phyloP scores from a whole-genome alignment of 1,284 basidiomycete species.

The Fomitopsis pinicola region DNA sequence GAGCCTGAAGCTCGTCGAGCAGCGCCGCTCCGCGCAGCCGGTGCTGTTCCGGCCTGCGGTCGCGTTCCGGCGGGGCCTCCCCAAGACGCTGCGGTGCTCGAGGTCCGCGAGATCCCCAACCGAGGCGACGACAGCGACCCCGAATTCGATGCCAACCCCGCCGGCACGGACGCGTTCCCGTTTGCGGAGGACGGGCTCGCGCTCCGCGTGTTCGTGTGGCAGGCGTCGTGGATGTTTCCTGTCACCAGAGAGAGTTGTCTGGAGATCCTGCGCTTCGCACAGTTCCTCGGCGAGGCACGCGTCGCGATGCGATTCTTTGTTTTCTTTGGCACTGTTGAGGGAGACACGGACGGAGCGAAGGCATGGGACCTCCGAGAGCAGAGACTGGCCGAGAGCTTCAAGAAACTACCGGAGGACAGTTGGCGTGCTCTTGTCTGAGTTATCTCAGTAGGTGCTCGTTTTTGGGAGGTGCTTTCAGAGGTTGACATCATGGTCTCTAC shows the following conservation, averaged over 20 bases:
- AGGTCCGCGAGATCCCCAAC: neutral
- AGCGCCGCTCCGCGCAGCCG: neutral
- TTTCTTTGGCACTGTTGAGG: neutral
- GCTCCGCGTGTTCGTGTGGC: neutral
- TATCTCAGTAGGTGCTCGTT: no score
- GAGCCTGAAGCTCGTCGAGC: neutral
- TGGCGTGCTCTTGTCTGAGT: neutral
- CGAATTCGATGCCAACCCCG: neutral
- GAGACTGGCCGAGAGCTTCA: neutral
- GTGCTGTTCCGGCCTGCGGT: neutral
- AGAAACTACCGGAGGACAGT: neutral
- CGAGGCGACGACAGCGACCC: neutral
- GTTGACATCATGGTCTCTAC: no score
- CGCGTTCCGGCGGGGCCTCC: neutral
- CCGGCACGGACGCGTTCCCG: neutral
- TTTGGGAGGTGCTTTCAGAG: no score
- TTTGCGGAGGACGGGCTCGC: neutral
- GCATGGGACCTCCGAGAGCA: neutral
- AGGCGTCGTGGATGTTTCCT: neutral
- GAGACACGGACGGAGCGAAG: neutral
- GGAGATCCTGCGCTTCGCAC: neutral
- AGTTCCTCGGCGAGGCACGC: neutral
- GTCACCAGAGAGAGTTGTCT: neutral
- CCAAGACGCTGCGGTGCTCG: neutral
- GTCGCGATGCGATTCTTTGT: neutral